phyloP scores from a whole-genome alignment of 768 basidiomycete species.

The Cystofilobasidium capitatum region DNA sequence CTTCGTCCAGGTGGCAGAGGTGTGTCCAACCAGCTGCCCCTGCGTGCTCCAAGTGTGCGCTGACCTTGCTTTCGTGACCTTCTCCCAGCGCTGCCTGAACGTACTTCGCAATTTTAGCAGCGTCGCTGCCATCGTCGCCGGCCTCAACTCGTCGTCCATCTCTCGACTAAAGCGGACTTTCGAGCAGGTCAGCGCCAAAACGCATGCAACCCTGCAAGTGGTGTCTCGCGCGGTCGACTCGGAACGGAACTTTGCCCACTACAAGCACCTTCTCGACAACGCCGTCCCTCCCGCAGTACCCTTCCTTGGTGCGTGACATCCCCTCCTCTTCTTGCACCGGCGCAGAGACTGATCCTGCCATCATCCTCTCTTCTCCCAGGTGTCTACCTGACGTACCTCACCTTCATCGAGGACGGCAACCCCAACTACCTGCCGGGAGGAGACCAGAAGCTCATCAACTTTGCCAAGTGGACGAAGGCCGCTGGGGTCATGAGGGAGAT shows the following conservation, averaged over 20 bases:
- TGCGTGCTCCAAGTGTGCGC: background rate
- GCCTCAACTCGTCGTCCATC: slow-evolving; percentile 85
- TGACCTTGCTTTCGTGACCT: background rate
- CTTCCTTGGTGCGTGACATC: slow-evolving; percentile 64
- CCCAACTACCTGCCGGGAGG: slow-evolving; percentile 62
- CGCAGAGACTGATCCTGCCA: background rate
- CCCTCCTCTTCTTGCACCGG: background rate
- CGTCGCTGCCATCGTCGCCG: slow-evolving; percentile 93
- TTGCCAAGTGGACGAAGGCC: slow-evolving; percentile 85
- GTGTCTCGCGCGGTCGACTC: slow-evolving; percentile 87
- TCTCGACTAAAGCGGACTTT: slow-evolving; percentile 85
- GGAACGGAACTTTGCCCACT: slow-evolving; percentile 88
- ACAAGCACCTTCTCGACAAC: slow-evolving; percentile 68
- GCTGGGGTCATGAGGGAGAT: slow-evolving; percentile 97
- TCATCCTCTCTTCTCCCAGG: slow-evolving; percentile 46
- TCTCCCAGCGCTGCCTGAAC: slow-evolving; percentile 63
- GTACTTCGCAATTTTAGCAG: slow-evolving; percentile 86
- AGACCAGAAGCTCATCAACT: slow-evolving; percentile 64
- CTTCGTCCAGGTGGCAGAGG: slow-evolving; percentile 83
- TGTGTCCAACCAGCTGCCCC: slow-evolving; percentile 43
- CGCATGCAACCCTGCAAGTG: slow-evolving; percentile 59
- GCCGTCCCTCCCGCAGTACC: slow-evolving; percentile 91
- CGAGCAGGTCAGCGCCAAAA: slow-evolving; percentile 71
- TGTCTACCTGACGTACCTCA: slow-evolving; percentile 87
- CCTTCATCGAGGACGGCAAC: slow-evolving; percentile 97